Evolutionary conservation across 1,139 yeast genomes (phyloP).

Genomic region (Pichia sp.): DNA sequence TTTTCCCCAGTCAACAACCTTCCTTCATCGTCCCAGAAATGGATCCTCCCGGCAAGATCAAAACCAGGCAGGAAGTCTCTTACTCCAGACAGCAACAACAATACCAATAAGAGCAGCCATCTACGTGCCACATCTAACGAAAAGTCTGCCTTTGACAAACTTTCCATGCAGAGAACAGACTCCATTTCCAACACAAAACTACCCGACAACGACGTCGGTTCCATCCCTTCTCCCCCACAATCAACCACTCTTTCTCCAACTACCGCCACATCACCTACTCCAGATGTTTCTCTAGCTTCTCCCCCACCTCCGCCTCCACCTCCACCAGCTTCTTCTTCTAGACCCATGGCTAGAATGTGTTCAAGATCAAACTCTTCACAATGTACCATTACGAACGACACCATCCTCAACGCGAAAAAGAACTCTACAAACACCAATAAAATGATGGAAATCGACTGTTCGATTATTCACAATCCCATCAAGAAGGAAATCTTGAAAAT

Average conservation of each 20-base stretch:
- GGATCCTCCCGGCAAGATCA: slow-evolving; percentile 30
- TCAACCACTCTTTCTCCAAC: slow-evolving; percentile 9
- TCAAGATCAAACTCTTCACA: not conserved
- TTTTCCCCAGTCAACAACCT: slow-evolving; percentile 13
- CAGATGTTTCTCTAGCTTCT: slow-evolving; percentile 11
- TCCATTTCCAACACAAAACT: slow-evolving; percentile 6
- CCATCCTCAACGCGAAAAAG: not conserved
- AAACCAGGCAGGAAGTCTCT: slow-evolving; percentile 28
- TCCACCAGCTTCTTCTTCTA: too few relatives aligned
- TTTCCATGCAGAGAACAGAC: not conserved
- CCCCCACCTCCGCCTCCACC: too few relatives aligned
- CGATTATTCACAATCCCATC: slow-evolving; percentile 25
- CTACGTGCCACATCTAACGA: not conserved
- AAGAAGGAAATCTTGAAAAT: slow-evolving; percentile 30
- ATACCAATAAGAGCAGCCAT: not conserved
- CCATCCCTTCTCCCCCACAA: slow-evolving; percentile 3
- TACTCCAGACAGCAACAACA: not conserved
- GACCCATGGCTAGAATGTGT: not conserved
- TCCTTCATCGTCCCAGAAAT: slow-evolving; percentile 21
- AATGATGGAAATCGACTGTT: slow-evolving; percentile 17
- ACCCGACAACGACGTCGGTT: not conserved
- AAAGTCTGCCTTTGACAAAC: not conserved
- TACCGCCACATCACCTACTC: slow-evolving; percentile 12
- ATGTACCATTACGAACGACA: not conserved
- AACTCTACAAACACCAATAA: not conserved